Conservation (phyloP, 164 flowering plant genomes). For the Vitis vinifera region DNA sequence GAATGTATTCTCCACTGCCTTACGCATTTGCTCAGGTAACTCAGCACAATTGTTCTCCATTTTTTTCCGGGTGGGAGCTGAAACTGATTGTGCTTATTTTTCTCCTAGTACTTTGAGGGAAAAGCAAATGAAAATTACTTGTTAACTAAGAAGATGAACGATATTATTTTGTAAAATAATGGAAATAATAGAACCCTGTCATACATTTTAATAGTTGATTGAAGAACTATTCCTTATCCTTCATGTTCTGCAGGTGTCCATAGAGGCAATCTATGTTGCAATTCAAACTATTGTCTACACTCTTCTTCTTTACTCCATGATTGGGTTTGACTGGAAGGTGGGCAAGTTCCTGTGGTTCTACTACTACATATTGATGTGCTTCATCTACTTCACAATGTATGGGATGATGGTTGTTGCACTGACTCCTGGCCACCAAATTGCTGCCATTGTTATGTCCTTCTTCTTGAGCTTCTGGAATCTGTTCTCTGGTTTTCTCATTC, state of each 20-base stretch:
- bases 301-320: slow-evolving; percentile 56
- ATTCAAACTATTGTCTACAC: slow-evolving; percentile 42
- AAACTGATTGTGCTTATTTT: too few species aligned
- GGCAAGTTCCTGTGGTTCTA: slow-evolving; percentile 48
- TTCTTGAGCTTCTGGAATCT: slow-evolving; percentile 66
- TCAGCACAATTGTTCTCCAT: neutral
- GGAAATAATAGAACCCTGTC: neutral
- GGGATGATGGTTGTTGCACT: slow-evolving; percentile 72
- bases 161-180: too few species aligned
- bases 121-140: neutral
- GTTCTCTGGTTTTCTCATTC: slow-evolving; percentile 68
- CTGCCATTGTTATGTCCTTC: slow-evolving; percentile 55
- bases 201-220: neutral
- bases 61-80: too few species aligned
- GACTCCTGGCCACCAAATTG: slow-evolving; percentile 58
- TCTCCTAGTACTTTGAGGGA: too few species aligned
- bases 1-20: slow-evolving; percentile 77
- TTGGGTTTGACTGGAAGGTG: slow-evolving; percentile 51
- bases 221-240: neutral
- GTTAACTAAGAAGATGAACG: neutral
- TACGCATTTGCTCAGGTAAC: slow-evolving; percentile 77
- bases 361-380: slow-evolving; percentile 52
- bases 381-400: slow-evolving; percentile 54
- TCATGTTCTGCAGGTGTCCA: slow-evolving; percentile 43
- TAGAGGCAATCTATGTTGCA: slow-evolving; percentile 45